These are phyloP conservation scores for Aspergillus aculeatus DNA, from an alignment of 2,329 filamentous ascomycete species.

Conservation along the genomic window DNA sequence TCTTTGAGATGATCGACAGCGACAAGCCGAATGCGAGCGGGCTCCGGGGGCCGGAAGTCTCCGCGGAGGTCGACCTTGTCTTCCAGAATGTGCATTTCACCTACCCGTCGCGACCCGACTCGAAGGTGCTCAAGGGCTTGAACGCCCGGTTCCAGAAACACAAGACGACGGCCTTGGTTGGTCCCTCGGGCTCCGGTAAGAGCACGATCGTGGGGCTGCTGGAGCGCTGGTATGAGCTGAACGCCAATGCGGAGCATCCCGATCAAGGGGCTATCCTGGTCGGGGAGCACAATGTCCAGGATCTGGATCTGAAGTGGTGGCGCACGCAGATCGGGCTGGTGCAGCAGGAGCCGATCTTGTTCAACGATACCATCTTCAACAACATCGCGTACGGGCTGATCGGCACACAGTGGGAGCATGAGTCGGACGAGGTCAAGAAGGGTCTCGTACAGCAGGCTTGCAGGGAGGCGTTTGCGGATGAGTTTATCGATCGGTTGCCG, in stretches of 20 bases:
- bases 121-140: slow-evolving; percentile 37
- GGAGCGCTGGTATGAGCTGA: slow-evolving; percentile 44
- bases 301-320: slow-evolving; percentile 63
- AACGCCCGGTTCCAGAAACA: slow-evolving; percentile 33
- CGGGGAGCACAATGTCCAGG: slow-evolving; percentile 52
- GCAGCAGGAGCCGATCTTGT: slow-evolving; percentile 67
- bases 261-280: slow-evolving; percentile 52
- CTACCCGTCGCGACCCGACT: slow-evolving; percentile 56
- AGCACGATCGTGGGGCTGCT: slow-evolving; percentile 46
- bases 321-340: slow-evolving; percentile 61
- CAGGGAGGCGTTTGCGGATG: slow-evolving; percentile 66
- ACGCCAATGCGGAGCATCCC: background rate
- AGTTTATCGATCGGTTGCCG: slow-evolving; percentile 66
- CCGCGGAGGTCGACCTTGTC: slow-evolving; percentile 54
- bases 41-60: slow-evolving; percentile 52
- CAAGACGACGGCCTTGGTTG: slow-evolving; percentile 46
- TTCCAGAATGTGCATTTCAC: slow-evolving; percentile 68
- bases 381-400: slow-evolving; percentile 62
- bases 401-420: slow-evolving; percentile 36
- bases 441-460: slow-evolving; percentile 62
- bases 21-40: slow-evolving; percentile 31
- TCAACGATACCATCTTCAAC: slow-evolving; percentile 63
- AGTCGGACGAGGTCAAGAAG: slow-evolving; percentile 39
- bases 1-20: slow-evolving; percentile 36
- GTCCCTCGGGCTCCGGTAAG: slow-evolving; percentile 48